Conservation (phyloP, 2,329 filamentous ascomycete species). For the Orbilia blumenaviensis region DNA sequence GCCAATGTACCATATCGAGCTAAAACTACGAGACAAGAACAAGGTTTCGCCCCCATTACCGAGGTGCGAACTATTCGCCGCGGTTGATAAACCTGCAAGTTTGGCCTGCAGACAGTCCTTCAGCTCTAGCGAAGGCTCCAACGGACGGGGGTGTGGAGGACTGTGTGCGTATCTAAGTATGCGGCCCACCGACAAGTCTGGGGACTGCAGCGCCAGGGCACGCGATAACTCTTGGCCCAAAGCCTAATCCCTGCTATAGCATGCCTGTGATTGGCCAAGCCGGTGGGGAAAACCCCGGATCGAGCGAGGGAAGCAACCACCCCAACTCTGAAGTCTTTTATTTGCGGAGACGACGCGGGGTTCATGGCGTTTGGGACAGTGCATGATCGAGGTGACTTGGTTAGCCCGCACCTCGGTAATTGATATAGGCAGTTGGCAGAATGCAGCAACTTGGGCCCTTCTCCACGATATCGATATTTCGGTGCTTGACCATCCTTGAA, state of each 20-base stretch:
- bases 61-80: constrained; percentile 49
- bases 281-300: constrained; percentile 37
- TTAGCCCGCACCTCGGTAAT: constrained; percentile 47
- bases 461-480: constrained; percentile 10
- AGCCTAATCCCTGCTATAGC: background rate
- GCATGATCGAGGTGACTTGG: background rate
- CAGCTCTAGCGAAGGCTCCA: constrained; percentile 32
- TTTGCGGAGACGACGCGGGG: constrained; percentile 53
- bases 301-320: constrained; percentile 27
- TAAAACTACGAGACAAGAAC: constrained; percentile 12
- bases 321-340: constrained; percentile 32
- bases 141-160: constrained; percentile 23
- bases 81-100: constrained; percentile 50
- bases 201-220: constrained; percentile 47
- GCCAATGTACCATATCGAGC: constrained; percentile 9
- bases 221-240: constrained; percentile 34
- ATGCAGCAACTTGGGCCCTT: constrained; percentile 27
- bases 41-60: constrained; percentile 47
- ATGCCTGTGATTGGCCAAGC: constrained; percentile 11
- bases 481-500: constrained; percentile 16
- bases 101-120: constrained; percentile 20
- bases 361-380: constrained; percentile 32
- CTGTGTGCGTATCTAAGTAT: constrained; percentile 32
- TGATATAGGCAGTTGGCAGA: constrained; percentile 45
- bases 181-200: constrained; percentile 21